Evolutionary conservation across 352 stramenopile species (phyloP).

Genomic region (Globisporangium cylindrosporum): DNA sequence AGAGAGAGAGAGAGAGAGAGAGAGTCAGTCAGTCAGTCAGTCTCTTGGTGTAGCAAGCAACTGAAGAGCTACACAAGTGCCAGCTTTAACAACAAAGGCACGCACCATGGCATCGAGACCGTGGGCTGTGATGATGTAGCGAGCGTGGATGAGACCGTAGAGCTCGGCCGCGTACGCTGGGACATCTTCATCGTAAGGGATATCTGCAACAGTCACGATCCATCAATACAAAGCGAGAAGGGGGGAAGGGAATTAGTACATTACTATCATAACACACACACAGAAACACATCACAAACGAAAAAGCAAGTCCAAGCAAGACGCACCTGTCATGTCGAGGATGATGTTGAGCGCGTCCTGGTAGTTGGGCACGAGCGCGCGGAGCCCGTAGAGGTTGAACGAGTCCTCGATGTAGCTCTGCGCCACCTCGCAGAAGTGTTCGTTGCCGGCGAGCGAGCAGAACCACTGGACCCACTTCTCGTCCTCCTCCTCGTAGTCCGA

Average conservation of each 20-base stretch:
- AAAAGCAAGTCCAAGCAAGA: background rate
- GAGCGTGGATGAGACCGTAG: slow-evolving; percentile 87
- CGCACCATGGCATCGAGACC: slow-evolving; percentile 85
- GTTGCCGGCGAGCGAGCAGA: slow-evolving; percentile 90
- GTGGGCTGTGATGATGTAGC: slow-evolving; percentile 89
- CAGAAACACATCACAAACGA: background rate
- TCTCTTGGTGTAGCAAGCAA: background rate
- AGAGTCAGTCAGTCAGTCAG: background rate
- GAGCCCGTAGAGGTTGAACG: slow-evolving; percentile 92
- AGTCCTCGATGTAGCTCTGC: slow-evolving; percentile 92
- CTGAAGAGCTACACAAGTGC: background rate
- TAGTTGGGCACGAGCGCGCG: slow-evolving; percentile 89
- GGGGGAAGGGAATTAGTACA: background rate
- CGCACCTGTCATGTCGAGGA: slow-evolving; percentile 85
- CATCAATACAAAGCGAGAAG: slow-evolving; percentile 2
- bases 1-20: background rate
- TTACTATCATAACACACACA: background rate
- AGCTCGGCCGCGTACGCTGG: slow-evolving; percentile 85
- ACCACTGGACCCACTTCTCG: slow-evolving; percentile 93
- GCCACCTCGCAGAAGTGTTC: slow-evolving; percentile 92
- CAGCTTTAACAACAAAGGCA: background rate
- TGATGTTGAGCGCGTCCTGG: slow-evolving; percentile 91
- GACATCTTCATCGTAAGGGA: slow-evolving; percentile 88
- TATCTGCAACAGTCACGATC: slow-evolving; percentile 39
- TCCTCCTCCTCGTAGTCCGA: slow-evolving; percentile 90